Evolutionary conservation across 805 yeast genomes (phyloP).

Genomic region (Teunomyces atbi): DNA sequence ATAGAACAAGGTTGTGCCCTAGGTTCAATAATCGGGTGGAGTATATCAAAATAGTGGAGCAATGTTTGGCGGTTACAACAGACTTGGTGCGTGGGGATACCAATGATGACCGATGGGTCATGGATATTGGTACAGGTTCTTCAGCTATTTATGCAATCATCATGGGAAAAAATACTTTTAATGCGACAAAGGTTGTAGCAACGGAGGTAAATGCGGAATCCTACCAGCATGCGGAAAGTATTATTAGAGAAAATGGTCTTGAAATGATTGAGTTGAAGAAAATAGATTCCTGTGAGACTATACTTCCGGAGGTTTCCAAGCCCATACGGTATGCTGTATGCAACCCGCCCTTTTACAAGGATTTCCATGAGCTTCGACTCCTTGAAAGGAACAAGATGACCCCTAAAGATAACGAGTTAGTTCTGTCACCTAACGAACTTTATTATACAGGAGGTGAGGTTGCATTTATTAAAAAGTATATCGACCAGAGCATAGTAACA

Average conservation of each 20-base stretch:
- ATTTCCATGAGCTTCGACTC: constrained; percentile 6
- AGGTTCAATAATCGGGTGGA: constrained; percentile 17
- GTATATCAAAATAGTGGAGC: constrained; percentile 16
- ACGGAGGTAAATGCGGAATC: constrained; percentile 17
- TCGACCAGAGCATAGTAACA: constrained; percentile 11
- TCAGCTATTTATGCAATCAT: constrained; percentile 16
- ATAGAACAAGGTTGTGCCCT: constrained; percentile 17
- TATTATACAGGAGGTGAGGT: constrained; percentile 18
- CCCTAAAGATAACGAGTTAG: constrained; percentile 9
- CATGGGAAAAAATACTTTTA: constrained; percentile 9
- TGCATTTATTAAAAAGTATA: constrained; percentile 11
- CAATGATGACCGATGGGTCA: constrained; percentile 4
- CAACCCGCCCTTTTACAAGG: constrained; percentile 21
- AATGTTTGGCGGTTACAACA: constrained; percentile 7
- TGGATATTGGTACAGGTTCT: constrained; percentile 23
- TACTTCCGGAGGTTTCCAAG: constrained; percentile 1
- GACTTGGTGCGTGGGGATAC: not conserved
- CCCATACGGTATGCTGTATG: constrained; percentile 15
- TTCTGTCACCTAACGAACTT: constrained; percentile 11
- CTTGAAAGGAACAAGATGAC: constrained; percentile 7
- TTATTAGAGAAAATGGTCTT: not conserved
- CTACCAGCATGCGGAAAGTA: constrained; percentile 8
- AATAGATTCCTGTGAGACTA: not conserved
- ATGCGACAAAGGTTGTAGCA: constrained; percentile 9
- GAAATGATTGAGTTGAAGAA: not conserved